Conservation (phyloP, 2,329 filamentous ascomycete genomes). For the Cladosporium halotolerans region DNA sequence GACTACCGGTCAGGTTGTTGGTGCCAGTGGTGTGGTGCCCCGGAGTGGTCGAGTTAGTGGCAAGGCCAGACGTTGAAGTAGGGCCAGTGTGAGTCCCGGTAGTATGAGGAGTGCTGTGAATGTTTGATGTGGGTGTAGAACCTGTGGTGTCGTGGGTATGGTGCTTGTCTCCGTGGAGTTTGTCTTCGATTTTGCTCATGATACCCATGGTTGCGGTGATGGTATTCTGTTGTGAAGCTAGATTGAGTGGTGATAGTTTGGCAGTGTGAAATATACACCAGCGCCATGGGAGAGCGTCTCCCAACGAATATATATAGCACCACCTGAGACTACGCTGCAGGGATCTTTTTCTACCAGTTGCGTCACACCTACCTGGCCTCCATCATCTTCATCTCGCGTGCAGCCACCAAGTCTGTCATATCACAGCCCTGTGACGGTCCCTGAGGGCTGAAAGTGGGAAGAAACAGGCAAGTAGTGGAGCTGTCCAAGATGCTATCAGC, state of each 20-base stretch:
- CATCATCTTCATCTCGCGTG: slow-evolving; percentile 4
- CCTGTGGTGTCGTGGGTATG: background rate
- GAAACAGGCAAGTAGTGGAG: slow-evolving; percentile 1
- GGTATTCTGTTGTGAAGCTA: background rate
- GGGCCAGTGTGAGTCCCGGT: background rate
- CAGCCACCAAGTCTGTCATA: background rate
- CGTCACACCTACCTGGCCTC: slow-evolving; percentile 1
- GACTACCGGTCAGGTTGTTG: background rate
- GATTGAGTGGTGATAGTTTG: background rate
- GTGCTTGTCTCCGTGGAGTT: background rate
- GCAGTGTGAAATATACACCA: background rate
- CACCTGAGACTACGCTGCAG: background rate
- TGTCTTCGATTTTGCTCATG: slow-evolving; percentile 8
- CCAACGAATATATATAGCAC: background rate
- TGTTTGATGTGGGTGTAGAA: background rate
- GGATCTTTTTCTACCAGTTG: background rate
- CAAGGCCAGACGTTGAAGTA: background rate
- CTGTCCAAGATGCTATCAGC: slow-evolving; percentile 1
- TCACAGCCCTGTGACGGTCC: background rate
- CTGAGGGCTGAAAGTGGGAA: slow-evolving; percentile 4
- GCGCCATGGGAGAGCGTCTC: background rate
- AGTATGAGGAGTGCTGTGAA: background rate
- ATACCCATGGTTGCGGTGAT: slow-evolving; percentile 5
- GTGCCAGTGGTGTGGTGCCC: background rate
- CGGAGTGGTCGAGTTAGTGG: background rate